These are phyloP conservation scores for Cnidoscolus chayamansa DNA, from an alignment of 441 rosid species.

Conservation along the genomic window DNA sequence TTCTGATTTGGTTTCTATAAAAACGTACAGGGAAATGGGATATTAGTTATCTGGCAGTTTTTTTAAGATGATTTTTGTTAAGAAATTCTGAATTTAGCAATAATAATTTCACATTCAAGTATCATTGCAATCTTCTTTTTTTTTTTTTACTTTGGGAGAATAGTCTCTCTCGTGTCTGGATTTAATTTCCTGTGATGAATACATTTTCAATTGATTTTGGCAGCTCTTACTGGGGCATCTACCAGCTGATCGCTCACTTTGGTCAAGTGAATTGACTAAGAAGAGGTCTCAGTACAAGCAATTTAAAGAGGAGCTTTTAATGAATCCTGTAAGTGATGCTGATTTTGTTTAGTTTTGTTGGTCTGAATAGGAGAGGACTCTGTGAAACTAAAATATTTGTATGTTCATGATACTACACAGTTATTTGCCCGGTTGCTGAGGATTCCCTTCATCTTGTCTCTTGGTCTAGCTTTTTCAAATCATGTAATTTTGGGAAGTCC, in stretches of 20 bases:
- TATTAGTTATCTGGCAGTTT: no score
- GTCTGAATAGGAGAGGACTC: not conserved
- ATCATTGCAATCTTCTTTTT: no score
- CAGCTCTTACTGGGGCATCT: conserved; percentile 88
- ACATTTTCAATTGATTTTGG: conserved; percentile 25
- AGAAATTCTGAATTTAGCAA: no score
- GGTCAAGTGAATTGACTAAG: conserved; percentile 77
- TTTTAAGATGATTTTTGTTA: no score
- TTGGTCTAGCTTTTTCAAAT: not conserved
- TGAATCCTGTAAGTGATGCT: conserved; percentile 75
- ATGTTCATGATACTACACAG: not conserved
- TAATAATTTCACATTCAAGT: no score
- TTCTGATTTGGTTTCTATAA: not conserved
- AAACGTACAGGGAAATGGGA: not conserved
- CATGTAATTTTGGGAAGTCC: not conserved
- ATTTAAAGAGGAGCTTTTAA: conserved; percentile 81
- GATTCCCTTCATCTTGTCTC: not conserved
- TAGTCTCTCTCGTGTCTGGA: no score
- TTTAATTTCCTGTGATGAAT: no score
- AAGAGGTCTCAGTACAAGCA: conserved; percentile 88
- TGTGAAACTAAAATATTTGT: not conserved
- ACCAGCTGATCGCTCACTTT: conserved; percentile 76
- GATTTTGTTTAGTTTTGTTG: not conserved
- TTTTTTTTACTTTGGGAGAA: no score
- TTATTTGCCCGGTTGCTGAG: not conserved